Percentiles rank a stretch among this genome's conserved stretches.
These are phyloP conservation scores for Xylaria hypoxylon DNA, from an alignment of 2,329 filamentous ascomycete genomes.

Conservation along the genomic window DNA sequence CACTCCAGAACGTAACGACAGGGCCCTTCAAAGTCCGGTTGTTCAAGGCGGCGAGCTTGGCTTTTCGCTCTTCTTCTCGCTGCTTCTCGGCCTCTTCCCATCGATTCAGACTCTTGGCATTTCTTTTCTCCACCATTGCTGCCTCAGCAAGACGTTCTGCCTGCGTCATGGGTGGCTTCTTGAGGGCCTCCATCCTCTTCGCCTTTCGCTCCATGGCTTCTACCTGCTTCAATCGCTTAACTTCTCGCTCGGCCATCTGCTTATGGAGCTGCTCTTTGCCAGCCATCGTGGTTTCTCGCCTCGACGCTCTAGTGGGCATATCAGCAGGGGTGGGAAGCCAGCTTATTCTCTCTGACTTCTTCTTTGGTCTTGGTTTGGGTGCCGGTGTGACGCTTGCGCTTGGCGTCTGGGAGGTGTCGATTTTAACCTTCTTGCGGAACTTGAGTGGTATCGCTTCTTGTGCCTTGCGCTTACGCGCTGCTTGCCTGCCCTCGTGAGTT, in stretches of 20 bases:
- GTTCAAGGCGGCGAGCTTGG: conserved; percentile 87
- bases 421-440: conserved; percentile 81
- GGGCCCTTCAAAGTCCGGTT: conserved; percentile 88
- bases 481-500: conserved; percentile 74
- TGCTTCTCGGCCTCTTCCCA: conserved; percentile 96
- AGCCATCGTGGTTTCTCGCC: conserved; percentile 67
- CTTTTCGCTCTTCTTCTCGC: conserved; percentile 83
- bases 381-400: conserved; percentile 51
- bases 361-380: conserved; percentile 64
- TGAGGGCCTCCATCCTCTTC: conserved; percentile 77
- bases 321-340: conserved; percentile 68
- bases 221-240: conserved; percentile 76
- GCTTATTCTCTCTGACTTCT: conserved; percentile 69
- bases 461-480: conserved; percentile 82
- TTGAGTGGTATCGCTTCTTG: conserved; percentile 78
- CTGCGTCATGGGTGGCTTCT: conserved; percentile 87
- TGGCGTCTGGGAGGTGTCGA: conserved; percentile 58
- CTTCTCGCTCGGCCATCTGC: conserved; percentile 79
- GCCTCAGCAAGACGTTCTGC: conserved; percentile 86
- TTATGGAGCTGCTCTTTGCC: conserved; percentile 73
- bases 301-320: conserved; percentile 68
- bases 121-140: conserved; percentile 83
- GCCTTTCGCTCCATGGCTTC: conserved; percentile 74
- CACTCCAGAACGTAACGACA: conserved; percentile 93
- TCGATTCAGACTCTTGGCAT: conserved; percentile 88